Evolutionary conservation across 495 filamentous ascomycete species (phyloP), one percentile per base, ranked within the genome.

Genomic region (Bacidia rubella): DNA sequence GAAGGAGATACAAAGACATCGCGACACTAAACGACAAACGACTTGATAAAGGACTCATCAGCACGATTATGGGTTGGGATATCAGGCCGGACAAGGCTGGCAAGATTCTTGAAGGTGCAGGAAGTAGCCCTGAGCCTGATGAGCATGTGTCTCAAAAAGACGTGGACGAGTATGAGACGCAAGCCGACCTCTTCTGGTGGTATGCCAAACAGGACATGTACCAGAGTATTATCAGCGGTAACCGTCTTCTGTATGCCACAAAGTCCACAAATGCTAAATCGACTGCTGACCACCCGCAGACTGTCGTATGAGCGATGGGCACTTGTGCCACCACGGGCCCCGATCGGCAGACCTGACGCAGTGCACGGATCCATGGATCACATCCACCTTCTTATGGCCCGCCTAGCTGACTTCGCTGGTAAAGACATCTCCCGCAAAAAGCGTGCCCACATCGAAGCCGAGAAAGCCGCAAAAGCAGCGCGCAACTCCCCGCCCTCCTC

Each of bases 131-230:
- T 45, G 60, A 65, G 42, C 62, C 55, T 43, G 63, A 65, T 45
- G 62, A 58, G 26, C 60, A 66, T n/a, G 79, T 83, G 40, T 78
- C 79, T 2, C 72, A 78, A 19, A 83, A 80, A 52, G 87, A 92
- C 46, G 74, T 90, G 47, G 85, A 90, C 54, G 77, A 69, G 22
- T 93, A 85, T 60, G 80, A 87, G 62, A 77, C 85, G 35, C 76
- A 93, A 49, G 78, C 83, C 51, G 92, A 98, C 66, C 70, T 98
- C 25, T 94, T 85, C 68, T 98, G 92, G 92, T 97, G 87, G 88
- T 98, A 84, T 66, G 81, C 74, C 51, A 93, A 95, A 67, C 90
- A 95, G 66, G 92, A 98, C 66, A 77, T 83, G 4, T 86, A 89
- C 59, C 90, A 96, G 64, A 89, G 87, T 61, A 75, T 96, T 53